Percentiles rank a stretch among this genome's conserved stretches.
Evolutionary conservation across 257 asterid species (phyloP).

Genomic region (Craterostigma plantagineum): DNA sequence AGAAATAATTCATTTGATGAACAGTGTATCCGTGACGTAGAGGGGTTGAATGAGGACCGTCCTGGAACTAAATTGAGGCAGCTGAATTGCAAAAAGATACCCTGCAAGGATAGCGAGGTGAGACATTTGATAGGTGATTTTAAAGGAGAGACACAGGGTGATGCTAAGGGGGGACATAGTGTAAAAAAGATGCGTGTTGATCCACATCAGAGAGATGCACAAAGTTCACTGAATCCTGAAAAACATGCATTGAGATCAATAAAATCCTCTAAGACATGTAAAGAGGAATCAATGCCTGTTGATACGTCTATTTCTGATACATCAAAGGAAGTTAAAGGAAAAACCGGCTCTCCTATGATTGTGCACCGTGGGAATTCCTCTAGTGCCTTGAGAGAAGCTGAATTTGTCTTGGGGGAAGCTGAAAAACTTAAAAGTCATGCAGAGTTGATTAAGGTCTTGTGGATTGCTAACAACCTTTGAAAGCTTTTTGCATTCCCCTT

Average conservation of each 20-base stretch:
- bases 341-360: slow-evolving; percentile 16
- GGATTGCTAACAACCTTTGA: slow-evolving; percentile 10
- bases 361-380: slow-evolving; percentile 22
- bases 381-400: slow-evolving; percentile 42
- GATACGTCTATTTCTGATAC: slow-evolving; percentile 23
- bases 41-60: too few species aligned
- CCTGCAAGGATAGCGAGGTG: too few species aligned
- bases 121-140: too few species aligned
- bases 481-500: slow-evolving; percentile 4
- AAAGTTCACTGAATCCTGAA: slow-evolving; percentile 16
- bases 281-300: slow-evolving; percentile 17
- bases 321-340: slow-evolving; percentile 22
- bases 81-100: too few species aligned
- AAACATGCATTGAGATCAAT: slow-evolving; percentile 21
- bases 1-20: too few species aligned
- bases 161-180: slow-evolving; percentile 14
- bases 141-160: background rate
- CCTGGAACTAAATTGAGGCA: too few species aligned
- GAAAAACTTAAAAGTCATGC: slow-evolving; percentile 57
- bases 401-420: slow-evolving; percentile 53
- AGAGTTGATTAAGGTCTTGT: slow-evolving; percentile 57
- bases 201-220: slow-evolving; percentile 23
- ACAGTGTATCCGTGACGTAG: too few species aligned
- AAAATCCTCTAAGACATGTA: slow-evolving; percentile 11
- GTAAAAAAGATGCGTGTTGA: slow-evolving; percentile 25